These are phyloP conservation scores for Candida ficus DNA, from an alignment of 805 yeast species.

Conservation along the genomic window DNA sequence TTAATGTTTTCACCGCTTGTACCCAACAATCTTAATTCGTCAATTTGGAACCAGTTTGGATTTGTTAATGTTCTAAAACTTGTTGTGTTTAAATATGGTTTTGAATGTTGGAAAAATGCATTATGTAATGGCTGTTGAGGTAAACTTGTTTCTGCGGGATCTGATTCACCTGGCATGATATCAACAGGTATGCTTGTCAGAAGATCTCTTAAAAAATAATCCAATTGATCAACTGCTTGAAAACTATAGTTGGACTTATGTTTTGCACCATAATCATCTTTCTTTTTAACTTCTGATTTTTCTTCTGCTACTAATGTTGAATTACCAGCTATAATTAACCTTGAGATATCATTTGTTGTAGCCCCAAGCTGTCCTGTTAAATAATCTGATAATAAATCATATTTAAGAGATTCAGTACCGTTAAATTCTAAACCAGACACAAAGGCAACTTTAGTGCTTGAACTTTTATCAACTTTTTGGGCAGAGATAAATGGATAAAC, in stretches of 20 bases:
- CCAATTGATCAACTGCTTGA: slow-evolving; percentile 49
- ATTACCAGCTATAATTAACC: slow-evolving; percentile 70
- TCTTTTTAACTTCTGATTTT: slow-evolving; percentile 14
- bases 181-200: slow-evolving; percentile 61
- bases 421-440: slow-evolving; percentile 70
- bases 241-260: slow-evolving; percentile 47
- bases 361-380: slow-evolving; percentile 64
- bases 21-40: slow-evolving; percentile 56
- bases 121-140: slow-evolving; percentile 92
- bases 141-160: slow-evolving; percentile 77
- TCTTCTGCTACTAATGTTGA: slow-evolving; percentile 35
- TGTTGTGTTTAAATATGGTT: slow-evolving; percentile 34
- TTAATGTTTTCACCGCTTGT: slow-evolving; percentile 81
- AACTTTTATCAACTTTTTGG: slow-evolving; percentile 33
- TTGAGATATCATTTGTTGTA: slow-evolving; percentile 32
- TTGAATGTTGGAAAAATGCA: slow-evolving; percentile 54
- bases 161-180: slow-evolving; percentile 78
- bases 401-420: slow-evolving; percentile 38
- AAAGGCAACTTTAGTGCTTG: slow-evolving; percentile 49
- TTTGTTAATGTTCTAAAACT: slow-evolving; percentile 50
- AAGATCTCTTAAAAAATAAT: slow-evolving; percentile 51
- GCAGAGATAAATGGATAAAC: slow-evolving; percentile 63
- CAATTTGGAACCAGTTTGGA: slow-evolving; percentile 66
- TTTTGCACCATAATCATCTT: slow-evolving; percentile 41
- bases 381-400: slow-evolving; percentile 62